Evolutionary conservation across 2,329 filamentous ascomycete genomes (phyloP).

Genomic region (Fusarium camptoceras): DNA sequence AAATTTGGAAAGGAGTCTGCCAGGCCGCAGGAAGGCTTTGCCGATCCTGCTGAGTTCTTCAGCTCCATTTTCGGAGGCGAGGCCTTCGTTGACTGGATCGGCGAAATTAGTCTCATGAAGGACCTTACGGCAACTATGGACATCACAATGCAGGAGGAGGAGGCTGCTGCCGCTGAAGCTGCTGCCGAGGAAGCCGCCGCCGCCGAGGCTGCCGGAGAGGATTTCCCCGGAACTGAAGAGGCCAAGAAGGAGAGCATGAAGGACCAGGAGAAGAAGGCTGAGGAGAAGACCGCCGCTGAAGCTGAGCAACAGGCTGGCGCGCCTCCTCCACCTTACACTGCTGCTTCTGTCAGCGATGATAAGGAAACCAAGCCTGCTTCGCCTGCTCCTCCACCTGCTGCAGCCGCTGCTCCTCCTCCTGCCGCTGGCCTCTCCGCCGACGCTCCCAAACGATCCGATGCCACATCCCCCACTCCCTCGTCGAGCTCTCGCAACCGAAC

Average conservation of each 20-base stretch:
- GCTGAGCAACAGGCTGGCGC: slow-evolving; percentile 46
- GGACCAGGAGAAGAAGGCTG: slow-evolving; percentile 48
- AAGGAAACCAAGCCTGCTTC: slow-evolving; percentile 49
- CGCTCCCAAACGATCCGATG: slow-evolving; percentile 48
- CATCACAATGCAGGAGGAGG: slow-evolving; percentile 88
- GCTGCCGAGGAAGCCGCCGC: slow-evolving; percentile 61
- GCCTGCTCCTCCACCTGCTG: slow-evolving; percentile 28
- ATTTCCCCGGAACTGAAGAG: slow-evolving; percentile 69
- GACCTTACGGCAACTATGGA: slow-evolving; percentile 98
- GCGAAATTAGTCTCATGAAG: slow-evolving; percentile 98
- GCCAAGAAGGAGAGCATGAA: slow-evolving; percentile 68
- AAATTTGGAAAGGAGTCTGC: slow-evolving; percentile 97
- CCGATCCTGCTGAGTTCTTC: slow-evolving; percentile 97
- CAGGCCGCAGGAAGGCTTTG: slow-evolving; percentile 90
- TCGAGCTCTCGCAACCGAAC: slow-evolving; percentile 57
- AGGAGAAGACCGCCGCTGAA: slow-evolving; percentile 41
- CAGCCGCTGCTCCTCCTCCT: slow-evolving; percentile 23
- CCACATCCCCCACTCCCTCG: slow-evolving; percentile 57
- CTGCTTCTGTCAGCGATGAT: slow-evolving; percentile 56
- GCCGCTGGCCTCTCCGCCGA: slow-evolving; percentile 35
- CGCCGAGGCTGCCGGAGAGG: slow-evolving; percentile 58
- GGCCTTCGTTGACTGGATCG: slow-evolving; percentile 95
- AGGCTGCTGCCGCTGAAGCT: slow-evolving; percentile 65
- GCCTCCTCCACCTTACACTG: slow-evolving; percentile 51
- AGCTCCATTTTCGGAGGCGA: slow-evolving; percentile 98